Conservation (phyloP, 1,139 yeast species). For the Saccharomycopsis hybrid region DNA sequence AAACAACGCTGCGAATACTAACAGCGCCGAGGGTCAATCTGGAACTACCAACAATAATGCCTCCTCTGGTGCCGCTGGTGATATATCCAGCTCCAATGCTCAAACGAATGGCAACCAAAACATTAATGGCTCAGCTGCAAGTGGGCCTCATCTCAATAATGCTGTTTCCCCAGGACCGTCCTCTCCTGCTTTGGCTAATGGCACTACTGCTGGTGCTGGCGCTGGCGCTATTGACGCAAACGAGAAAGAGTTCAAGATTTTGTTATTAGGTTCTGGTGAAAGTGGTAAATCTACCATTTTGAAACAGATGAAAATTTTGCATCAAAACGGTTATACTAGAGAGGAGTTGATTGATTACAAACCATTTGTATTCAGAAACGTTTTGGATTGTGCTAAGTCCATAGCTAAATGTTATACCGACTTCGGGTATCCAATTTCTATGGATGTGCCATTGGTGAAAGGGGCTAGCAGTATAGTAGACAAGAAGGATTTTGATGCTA, state of each 20-base stretch:
- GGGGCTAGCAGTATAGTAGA: conserved; percentile 27
- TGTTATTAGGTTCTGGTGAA: conserved; percentile 90
- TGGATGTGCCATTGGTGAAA: conserved; percentile 35
- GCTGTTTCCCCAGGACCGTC: not conserved
- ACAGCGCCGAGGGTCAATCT: not conserved
- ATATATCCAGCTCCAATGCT: too few relatives aligned
- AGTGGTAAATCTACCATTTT: conserved; percentile 95
- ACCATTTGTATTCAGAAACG: conserved; percentile 64
- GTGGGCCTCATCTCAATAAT: not conserved
- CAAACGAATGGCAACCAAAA: not conserved
- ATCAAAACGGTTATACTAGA: conserved; percentile 76
- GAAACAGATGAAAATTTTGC: conserved; percentile 82
- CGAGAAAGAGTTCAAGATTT: conserved; percentile 28
- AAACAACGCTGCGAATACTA: not conserved
- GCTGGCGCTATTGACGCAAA: too few relatives aligned
- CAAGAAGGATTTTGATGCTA: conserved; percentile 21
- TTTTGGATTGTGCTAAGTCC: conserved; percentile 58
- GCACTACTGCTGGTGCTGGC: not conserved
- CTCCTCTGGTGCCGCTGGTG: too few relatives aligned
- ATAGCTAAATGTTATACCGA: conserved; percentile 48
- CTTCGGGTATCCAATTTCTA: conserved; percentile 31
- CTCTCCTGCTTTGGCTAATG: not conserved
- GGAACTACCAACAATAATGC: not conserved
- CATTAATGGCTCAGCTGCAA: not conserved
- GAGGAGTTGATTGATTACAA: conserved; percentile 65